Conservation (phyloP, 1,139 yeast species). For the Kodamaea sp. region DNA sequence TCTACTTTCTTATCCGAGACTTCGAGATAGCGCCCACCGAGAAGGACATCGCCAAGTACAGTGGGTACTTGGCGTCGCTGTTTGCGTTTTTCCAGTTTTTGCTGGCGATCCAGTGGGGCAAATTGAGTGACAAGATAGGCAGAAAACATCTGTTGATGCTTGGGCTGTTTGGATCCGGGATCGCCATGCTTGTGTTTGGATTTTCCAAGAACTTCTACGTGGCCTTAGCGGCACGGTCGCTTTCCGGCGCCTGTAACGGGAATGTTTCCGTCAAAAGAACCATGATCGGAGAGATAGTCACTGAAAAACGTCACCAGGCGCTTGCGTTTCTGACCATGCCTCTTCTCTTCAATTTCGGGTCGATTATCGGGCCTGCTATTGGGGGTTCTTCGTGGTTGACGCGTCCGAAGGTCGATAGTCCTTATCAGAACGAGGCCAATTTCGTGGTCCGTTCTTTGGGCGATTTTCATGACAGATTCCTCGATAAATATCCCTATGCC, state of each 20-base stretch:
- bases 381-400: conserved; percentile 49
- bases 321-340: conserved; percentile 38
- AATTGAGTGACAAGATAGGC: conserved; percentile 33
- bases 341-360: conserved; percentile 34
- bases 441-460: background rate
- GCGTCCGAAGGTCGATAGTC: conserved; percentile 19
- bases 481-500: conserved; percentile 53
- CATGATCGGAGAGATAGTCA: conserved; percentile 37
- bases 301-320: conserved; percentile 37
- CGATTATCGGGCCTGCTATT: conserved; percentile 44
- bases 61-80: conserved; percentile 38
- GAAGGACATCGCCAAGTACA: conserved; percentile 35
- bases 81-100: conserved; percentile 40
- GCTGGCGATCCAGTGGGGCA: conserved; percentile 41
- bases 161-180: conserved; percentile 34
- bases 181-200: conserved; percentile 33
- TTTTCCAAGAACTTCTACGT: conserved; percentile 33
- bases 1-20: conserved; percentile 41
- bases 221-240: conserved; percentile 33
- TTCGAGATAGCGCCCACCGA: conserved; percentile 34
- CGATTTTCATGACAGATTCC: conserved; percentile 22
- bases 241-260: conserved; percentile 38
- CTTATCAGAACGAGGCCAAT: background rate
- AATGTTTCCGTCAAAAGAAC: conserved; percentile 39
- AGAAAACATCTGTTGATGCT: conserved; percentile 31